A percentile compares a stretch with the other conserved stretches of the same genome.
phyloP scores from a whole-genome alignment of 805 yeast genomes.

The Saccharomyces eubayanus region DNA sequence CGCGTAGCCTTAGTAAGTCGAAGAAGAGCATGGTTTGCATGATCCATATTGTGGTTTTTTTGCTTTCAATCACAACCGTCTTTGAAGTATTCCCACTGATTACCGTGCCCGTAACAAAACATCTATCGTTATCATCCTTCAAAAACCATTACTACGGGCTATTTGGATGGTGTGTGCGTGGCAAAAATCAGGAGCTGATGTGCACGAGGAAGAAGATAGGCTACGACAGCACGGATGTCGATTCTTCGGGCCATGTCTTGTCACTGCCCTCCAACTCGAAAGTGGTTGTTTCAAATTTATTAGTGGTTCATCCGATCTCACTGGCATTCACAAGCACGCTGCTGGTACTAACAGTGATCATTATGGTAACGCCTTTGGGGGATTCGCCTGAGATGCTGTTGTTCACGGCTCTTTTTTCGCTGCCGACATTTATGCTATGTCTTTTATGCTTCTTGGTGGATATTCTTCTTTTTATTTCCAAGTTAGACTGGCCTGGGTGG shows the following conservation, averaged over 20 bases:
- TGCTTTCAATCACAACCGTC: slow-evolving; percentile 43
- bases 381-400: slow-evolving; percentile 39
- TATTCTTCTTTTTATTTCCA: slow-evolving; percentile 66
- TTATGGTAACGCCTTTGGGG: slow-evolving; percentile 34
- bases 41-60: slow-evolving; percentile 1
- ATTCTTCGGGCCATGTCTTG: slow-evolving; percentile 33
- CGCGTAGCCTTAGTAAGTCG: neutral
- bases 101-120: slow-evolving; percentile 49
- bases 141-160: slow-evolving; percentile 54
- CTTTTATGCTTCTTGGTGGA: slow-evolving; percentile 76
- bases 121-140: slow-evolving; percentile 42
- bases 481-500: slow-evolving; percentile 82
- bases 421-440: slow-evolving; percentile 61
- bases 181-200: neutral
- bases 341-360: slow-evolving; percentile 33
- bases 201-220: slow-evolving; percentile 20
- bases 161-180: slow-evolving; percentile 49
- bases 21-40: neutral
- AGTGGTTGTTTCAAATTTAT: slow-evolving; percentile 47
- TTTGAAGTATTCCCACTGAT: slow-evolving; percentile 53
- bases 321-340: slow-evolving; percentile 45
- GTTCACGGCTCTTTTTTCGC: slow-evolving; percentile 46
- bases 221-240: slow-evolving; percentile 16
- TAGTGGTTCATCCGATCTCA: slow-evolving; percentile 62
- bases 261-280: slow-evolving; percentile 53